Conservation (phyloP, 768 basidiomycete species). For the Phaffia tasmanica region DNA sequence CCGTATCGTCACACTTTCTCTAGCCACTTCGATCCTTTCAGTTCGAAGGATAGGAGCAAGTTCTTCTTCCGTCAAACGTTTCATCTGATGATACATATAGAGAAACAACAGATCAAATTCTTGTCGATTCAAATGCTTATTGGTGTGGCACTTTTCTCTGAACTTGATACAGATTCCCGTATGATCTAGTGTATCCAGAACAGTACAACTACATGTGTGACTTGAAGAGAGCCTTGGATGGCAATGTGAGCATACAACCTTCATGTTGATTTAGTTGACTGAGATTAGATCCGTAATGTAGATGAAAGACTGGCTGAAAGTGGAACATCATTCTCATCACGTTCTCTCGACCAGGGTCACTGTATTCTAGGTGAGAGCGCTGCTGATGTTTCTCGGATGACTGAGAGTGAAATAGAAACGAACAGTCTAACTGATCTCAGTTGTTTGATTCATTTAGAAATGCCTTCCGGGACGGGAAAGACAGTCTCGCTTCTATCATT, state of each 20-base stretch:
- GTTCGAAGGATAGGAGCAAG: background rate
- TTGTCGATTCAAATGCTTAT: background rate
- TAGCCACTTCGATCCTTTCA: background rate
- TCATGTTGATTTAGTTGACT: background rate
- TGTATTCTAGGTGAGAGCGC: slow-evolving; percentile 55
- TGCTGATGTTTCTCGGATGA: background rate
- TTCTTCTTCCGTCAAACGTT: background rate
- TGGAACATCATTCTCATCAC: background rate
- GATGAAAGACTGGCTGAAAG: background rate
- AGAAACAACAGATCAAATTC: background rate
- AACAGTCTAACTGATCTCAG: background rate
- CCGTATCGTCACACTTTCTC: background rate
- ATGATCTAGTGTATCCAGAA: slow-evolving; percentile 47
- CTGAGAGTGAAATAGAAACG: background rate
- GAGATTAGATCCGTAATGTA: background rate
- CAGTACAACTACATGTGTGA: slow-evolving; percentile 99
- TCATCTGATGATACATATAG: too few species aligned
- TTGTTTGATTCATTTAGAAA: slow-evolving; percentile 48
- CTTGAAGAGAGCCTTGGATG: slow-evolving; percentile 89
- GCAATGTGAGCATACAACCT: slow-evolving; percentile 50
- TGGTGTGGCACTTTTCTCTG: background rate
- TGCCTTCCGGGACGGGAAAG: slow-evolving; percentile 99
- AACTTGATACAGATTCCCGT: slow-evolving; percentile 32
- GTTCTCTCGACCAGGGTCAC: slow-evolving; percentile 57
- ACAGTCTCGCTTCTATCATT: slow-evolving; percentile 89